Base-by-base conservation (phyloP, 768 basidiomycete genomes). In the Suillus discolor region DNA sequence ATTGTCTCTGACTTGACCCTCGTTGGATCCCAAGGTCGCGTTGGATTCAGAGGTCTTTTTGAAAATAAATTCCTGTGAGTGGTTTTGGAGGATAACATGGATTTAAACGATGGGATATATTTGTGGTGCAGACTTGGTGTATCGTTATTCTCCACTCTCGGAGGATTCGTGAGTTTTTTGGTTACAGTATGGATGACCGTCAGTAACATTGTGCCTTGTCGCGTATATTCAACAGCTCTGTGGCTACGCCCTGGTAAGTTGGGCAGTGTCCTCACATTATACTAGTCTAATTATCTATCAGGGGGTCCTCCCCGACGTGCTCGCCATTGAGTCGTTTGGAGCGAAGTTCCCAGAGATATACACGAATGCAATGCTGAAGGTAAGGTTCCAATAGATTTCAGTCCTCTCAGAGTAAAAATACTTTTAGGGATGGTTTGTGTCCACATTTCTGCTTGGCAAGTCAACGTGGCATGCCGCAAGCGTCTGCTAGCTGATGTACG, bases 271-370 rank as follows among this genome's bases (percentile, higher is more conserved):
- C 12, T 34, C 3, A 15, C n/a, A 23, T 28, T 15, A 13, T 8
- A 3, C n/a, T 38, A 9, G 23, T 36, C 16, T 25, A 38, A 57
- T n/a, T 44, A 18, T 63, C 11, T 42, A 23, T 49, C 61, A 75
- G 76, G 75, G 74, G 7, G 76, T 76, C 49, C 70, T 77, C 44
- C 73, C 73, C 25, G 73, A 72, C 34, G 76, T 77, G n/a, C 76
- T 76, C 13, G 73, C 71, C 12, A 76, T 77, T 44, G 73, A 76
- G 42, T 77, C 75, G 39, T 76, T 76, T 23, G 75, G 76, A n/a
- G 75, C 75, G 23, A 71, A 73, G 34, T 76, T 77, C 64, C 75
- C 75, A 28, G 69, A 66, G 7, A 73, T 76, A 16, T 76, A 76
- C 64, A 72, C 62, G 74, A 41, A 76, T 62, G 60, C 69, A 20